Base-by-base conservation (phyloP, 2,329 filamentous ascomycete species). In the Dactylellina parvicollis region DNA sequence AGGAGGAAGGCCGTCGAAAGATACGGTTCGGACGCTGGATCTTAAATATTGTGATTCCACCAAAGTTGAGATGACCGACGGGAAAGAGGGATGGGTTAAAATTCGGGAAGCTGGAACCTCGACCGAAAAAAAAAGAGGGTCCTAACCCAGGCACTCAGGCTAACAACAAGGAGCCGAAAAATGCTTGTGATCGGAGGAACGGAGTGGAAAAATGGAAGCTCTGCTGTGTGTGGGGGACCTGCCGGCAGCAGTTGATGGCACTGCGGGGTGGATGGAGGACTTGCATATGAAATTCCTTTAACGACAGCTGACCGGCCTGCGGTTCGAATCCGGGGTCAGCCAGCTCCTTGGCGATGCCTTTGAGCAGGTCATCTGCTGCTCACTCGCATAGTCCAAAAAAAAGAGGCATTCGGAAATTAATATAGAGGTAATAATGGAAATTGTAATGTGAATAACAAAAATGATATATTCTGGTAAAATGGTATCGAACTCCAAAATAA, bases 141-240 rank as follows among this genome's bases (percentile, higher is more conserved):
- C 69, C 54, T 61, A 66, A 73, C 54, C 59, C 54, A 72, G 55
- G 34, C 32, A 26, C 14, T 30, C 46, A 24, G 28, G 57, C 47
- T 36, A 34, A 47, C 14, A 18, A 16, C n/a, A 18, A 28, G 24
- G 36, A 12, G 42, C 50, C 52, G 42, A 40, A 52, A 52, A 32
- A 55, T 55, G 69, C 69, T 73, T 73, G 69, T 73, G 69, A 73
- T 72, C 69, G 69, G 69, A 73, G 69, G 46, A 73, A 61, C 69
- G 69, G 69, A 73, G 69, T 66, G 69, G 69, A 52, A 66, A 56
- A 73, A 64, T 59, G 59, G 59, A 71, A 64, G 57, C 24, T 54
- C 30, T 20, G 30, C 49, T 30, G 16, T 30, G 61, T 57, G 61
- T 56, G 61, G 61, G 50, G 61, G 61, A 44, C 57, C 32, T 40